A percentile compares a stretch with the other conserved stretches of the same genome.
Evolutionary conservation across 805 yeast species (phyloP).

Genomic region (Wickerhamomyces bisporus): DNA sequence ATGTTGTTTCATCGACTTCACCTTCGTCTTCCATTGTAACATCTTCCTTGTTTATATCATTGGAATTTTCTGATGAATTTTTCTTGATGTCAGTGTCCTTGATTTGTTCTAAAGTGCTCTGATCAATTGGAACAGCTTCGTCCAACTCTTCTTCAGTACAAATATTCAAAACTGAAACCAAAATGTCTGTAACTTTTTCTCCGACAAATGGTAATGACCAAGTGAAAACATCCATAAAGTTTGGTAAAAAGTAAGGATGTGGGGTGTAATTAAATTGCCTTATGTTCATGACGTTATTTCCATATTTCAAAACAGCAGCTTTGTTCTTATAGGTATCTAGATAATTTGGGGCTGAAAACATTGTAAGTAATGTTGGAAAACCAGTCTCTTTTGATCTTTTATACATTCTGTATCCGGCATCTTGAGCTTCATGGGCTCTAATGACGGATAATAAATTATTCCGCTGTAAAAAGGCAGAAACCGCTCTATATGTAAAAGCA

Average conservation of each 20-base stretch:
- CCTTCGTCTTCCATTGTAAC: background rate
- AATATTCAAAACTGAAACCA: slow-evolving; percentile 82
- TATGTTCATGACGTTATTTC: slow-evolving; percentile 87
- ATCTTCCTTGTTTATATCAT: background rate
- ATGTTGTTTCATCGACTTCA: slow-evolving; percentile 24
- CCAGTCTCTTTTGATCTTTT: slow-evolving; percentile 77
- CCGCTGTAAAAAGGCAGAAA: slow-evolving; percentile 69
- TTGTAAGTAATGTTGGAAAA: slow-evolving; percentile 84
- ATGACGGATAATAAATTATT: slow-evolving; percentile 80
- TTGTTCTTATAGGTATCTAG: slow-evolving; percentile 88
- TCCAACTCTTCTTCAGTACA: slow-evolving; percentile 94
- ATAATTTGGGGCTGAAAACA: slow-evolving; percentile 95
- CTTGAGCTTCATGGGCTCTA: slow-evolving; percentile 97
- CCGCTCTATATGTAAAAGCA: slow-evolving; percentile 73
- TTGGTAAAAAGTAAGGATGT: slow-evolving; percentile 96
- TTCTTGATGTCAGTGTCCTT: slow-evolving; percentile 5
- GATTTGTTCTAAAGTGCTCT: slow-evolving; percentile 9
- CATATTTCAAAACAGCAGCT: slow-evolving; percentile 92
- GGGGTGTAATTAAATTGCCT: slow-evolving; percentile 90
- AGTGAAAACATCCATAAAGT: slow-evolving; percentile 94
- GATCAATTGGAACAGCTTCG: slow-evolving; percentile 54
- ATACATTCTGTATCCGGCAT: slow-evolving; percentile 94
- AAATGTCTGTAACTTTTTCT: slow-evolving; percentile 90
- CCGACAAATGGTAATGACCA: slow-evolving; percentile 98
- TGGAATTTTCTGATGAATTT: slow-evolving; percentile 3